Conservation (phyloP, 371 early-diverging fungal genomes). For the Sporodiniella umbellata region DNA sequence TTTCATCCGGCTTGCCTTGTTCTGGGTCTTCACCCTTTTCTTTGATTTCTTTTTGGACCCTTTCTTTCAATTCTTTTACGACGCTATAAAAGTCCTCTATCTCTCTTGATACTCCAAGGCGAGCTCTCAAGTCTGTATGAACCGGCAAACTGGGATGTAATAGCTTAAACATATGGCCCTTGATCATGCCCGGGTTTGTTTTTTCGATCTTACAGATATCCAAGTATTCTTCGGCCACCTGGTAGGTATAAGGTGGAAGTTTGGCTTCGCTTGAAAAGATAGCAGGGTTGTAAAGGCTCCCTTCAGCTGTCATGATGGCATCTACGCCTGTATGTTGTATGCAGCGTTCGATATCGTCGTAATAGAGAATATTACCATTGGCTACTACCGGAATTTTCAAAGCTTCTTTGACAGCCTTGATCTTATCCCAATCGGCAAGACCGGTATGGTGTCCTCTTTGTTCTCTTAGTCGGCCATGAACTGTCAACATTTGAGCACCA, state of each 20-base stretch:
- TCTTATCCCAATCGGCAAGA: conserved; percentile 97
- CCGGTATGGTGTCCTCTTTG: conserved; percentile 97
- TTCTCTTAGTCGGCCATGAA: conserved; percentile 96
- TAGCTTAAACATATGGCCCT: conserved; percentile 94
- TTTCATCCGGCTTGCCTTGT: conserved; percentile 48
- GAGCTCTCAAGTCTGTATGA: conserved; percentile 78
- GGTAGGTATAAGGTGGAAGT: conserved; percentile 61
- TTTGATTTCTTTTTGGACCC: conserved; percentile 48
- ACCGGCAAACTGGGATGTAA: conserved; percentile 74
- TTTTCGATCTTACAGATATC: conserved; percentile 63
- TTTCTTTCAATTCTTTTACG: conserved; percentile 55
- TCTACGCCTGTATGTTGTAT: conserved; percentile 87
- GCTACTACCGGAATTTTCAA: conserved; percentile 92
- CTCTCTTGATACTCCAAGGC: conserved; percentile 59
- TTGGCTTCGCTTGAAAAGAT: conserved; percentile 56
- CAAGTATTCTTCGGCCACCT: conserved; percentile 85
- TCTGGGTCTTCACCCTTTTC: conserved; percentile 26
- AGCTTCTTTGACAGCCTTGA: conserved; percentile 85
- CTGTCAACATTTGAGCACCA: conserved; percentile 92
- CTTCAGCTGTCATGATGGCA: conserved; percentile 97
- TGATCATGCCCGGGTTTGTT: conserved; percentile 62
- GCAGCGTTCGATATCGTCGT: conserved; percentile 86
- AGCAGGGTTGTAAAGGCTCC: conserved; percentile 91
- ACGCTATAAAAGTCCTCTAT: conserved; percentile 63
- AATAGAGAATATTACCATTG: conserved; percentile 96